A percentile compares a stretch with the other conserved stretches of the same genome.
These are phyloP conservation scores for Thalassiosira profunda DNA, from an alignment of 108 stramenopile species.

Conservation along the genomic window DNA sequence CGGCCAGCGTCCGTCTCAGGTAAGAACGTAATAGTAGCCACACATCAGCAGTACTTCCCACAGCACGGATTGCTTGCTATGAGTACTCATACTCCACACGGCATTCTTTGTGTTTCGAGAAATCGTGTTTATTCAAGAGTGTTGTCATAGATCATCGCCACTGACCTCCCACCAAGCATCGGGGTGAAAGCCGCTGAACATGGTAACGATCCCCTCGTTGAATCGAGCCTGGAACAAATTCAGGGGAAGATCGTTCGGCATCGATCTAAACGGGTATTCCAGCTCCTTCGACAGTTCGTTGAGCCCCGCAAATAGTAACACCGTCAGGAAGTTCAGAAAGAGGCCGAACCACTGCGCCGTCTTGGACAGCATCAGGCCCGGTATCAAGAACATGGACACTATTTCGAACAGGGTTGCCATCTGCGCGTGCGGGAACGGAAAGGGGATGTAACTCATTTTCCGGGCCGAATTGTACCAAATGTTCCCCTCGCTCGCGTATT, in stretches of 20 bases:
- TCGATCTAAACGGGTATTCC: slow-evolving; percentile 78
- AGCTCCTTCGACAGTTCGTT: slow-evolving; percentile 73
- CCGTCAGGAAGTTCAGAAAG: slow-evolving; percentile 62
- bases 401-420: slow-evolving; percentile 54
- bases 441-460: slow-evolving; percentile 81
- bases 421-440: slow-evolving; percentile 84
- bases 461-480: slow-evolving; percentile 79
- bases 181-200: slow-evolving; percentile 80
- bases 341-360: slow-evolving; percentile 36
- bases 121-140: too few relatives aligned
- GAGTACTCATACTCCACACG: too few relatives aligned
- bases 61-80: too few relatives aligned
- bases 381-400: slow-evolving; percentile 50
- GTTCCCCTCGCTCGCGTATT: slow-evolving; percentile 65
- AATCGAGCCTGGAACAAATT: slow-evolving; percentile 85
- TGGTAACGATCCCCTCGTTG: slow-evolving; percentile 74
- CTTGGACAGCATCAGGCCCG: slow-evolving; percentile 70
- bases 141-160: too few relatives aligned
- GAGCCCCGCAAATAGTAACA: slow-evolving; percentile 63
- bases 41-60: too few relatives aligned
- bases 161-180: slow-evolving; percentile 65
- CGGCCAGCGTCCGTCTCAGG: too few relatives aligned
- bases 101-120: too few relatives aligned
- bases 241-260: slow-evolving; percentile 85
- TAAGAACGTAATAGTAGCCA: too few relatives aligned